Evolutionary conservation across 2,329 filamentous ascomycete species (phyloP), one percentile per base, ranked within the genome.

Genomic region (Colletotrichum eleusines): DNA sequence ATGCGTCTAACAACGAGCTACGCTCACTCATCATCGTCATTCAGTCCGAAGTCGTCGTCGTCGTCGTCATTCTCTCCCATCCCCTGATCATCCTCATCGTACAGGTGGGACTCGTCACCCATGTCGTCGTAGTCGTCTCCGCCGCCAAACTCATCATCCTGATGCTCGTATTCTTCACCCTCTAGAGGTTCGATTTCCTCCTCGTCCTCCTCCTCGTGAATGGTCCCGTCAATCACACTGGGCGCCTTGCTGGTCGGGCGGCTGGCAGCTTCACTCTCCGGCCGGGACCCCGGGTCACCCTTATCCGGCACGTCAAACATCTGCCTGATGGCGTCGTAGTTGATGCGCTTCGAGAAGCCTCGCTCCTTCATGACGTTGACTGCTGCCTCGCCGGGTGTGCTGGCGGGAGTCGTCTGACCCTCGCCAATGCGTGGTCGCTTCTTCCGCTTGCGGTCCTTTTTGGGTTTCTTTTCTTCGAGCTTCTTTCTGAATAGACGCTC

Each of bases 401-500:
- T 89, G 20, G 91, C 91, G 0, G 91, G 89, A 31, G 87, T 89
- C 20, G 87, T 86, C 76, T 91, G 88, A 12, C 89, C 89, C 75
- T 91, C 90, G 31, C 89, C 89, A 76, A 90, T 90, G 23, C 88
- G 81, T 1, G 89, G 87, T 74, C 82, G 80, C 81, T 87, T 87
- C 71, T 84, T 83, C 33, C 87, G 84, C 63, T 87, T 87, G 31
- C 89, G 84, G n/a, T 82, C 86, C 66, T 85, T 87, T 81, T 86
- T 92, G 66, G 84, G 87, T 74, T 80, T 84, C 76, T 81, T 86
- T 12, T 85, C 86, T 70, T 88, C 88, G 72, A 89, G 83, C 80
- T 94, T 93, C 70, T 90, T 88, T 48, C 92, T 89, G 67, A 97
- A 91, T 8, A 92, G 86, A 80, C 96, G 97, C 71, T 93, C 90